Percentiles rank a stretch among this genome's conserved stretches.
Evolutionary conservation across 257 asterid species (phyloP).

Genomic region (Solanum pennellii): DNA sequence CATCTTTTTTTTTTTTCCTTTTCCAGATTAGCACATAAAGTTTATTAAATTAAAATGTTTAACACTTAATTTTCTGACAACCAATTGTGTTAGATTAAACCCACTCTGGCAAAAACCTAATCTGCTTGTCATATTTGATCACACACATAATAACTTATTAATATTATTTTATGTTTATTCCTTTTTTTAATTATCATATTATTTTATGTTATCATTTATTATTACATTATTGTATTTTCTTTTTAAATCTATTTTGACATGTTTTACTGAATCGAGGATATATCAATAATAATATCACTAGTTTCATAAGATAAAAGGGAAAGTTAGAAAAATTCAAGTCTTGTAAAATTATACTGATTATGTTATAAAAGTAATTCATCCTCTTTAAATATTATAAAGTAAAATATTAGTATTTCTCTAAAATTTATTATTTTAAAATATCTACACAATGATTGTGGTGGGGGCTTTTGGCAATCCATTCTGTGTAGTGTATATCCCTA

Average conservation of each 20-base stretch:
- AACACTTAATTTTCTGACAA: background rate
- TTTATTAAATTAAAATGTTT: background rate
- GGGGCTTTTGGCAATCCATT: background rate
- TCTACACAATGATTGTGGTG: conserved; percentile 2
- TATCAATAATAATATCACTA: background rate
- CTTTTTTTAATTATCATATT: background rate
- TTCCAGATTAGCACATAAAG: conserved; percentile 3
- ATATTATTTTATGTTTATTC: background rate
- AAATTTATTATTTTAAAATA: background rate
- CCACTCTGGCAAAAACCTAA: background rate
- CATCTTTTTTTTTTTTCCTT: background rate
- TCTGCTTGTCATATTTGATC: background rate
- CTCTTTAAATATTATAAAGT: background rate
- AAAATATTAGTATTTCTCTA: background rate
- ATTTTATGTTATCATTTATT: background rate
- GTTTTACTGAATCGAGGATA: background rate
- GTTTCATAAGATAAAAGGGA: background rate
- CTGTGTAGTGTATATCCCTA: background rate
- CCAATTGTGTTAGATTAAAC: background rate
- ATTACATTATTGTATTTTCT: background rate
- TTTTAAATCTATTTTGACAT: background rate
- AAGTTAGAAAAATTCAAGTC: accelerated
- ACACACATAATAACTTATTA: background rate
- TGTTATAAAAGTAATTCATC: background rate
- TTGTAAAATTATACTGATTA: background rate